Evolutionary conservation across 257 asterid genomes (phyloP).

Genomic region (Gardenia jasminoides): DNA sequence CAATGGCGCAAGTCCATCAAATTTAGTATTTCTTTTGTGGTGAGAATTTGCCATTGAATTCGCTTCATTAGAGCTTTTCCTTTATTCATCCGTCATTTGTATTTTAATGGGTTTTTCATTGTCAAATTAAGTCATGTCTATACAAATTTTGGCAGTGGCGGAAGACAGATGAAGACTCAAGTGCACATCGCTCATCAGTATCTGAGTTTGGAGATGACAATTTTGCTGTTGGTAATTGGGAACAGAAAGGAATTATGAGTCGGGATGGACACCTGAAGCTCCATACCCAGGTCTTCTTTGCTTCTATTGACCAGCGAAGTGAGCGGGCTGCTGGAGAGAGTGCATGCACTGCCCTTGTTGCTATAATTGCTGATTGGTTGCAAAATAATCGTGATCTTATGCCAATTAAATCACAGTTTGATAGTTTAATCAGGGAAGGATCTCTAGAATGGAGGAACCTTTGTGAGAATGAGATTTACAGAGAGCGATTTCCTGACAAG

Average conservation of each 20-base stretch:
- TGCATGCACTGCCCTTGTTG: constrained; percentile 94
- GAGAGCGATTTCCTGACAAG: constrained; percentile 74
- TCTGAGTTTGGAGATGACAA: constrained; percentile 92
- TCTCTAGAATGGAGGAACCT: constrained; percentile 94
- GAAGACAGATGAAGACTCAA: constrained; percentile 68
- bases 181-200: constrained; percentile 52
- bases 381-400: constrained; percentile 60
- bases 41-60: background rate
- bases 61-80: background rate
- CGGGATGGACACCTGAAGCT: constrained; percentile 83
- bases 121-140: background rate
- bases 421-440: constrained; percentile 79
- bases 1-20: background rate
- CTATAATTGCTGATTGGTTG: constrained; percentile 92
- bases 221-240: constrained; percentile 92
- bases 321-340: constrained; percentile 95
- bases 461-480: constrained; percentile 61
- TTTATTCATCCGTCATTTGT: background rate
- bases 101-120: background rate
- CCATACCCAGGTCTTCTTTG: constrained; percentile 73
- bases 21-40: background rate
- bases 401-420: constrained; percentile 94
- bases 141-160: constrained; percentile 45
- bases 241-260: constrained; percentile 70
- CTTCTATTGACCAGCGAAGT: constrained; percentile 95